A percentile compares a stretch with the other conserved stretches of the same genome.
These are phyloP conservation scores for Solanum paucissectum DNA, from an alignment of 257 asterid species.

Conservation along the genomic window DNA sequence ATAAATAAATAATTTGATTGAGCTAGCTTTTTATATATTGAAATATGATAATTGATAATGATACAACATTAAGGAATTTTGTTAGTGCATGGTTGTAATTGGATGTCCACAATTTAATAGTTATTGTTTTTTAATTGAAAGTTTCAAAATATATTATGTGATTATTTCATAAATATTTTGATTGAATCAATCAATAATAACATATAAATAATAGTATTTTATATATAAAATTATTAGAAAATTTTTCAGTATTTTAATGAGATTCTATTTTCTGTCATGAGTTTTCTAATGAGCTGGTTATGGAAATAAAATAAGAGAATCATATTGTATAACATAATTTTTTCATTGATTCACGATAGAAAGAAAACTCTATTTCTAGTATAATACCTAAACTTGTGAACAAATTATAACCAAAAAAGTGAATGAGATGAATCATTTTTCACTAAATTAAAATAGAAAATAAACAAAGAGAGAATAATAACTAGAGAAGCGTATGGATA, in stretches of 20 bases:
- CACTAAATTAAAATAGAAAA: neutral
- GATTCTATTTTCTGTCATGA: neutral
- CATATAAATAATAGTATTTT: too few species aligned
- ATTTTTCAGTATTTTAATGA: too few species aligned
- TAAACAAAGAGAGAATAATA: neutral
- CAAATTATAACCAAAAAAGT: neutral
- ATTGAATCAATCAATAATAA: too few species aligned
- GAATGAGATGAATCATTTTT: slow-evolving; percentile 4
- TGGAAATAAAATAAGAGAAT: neutral
- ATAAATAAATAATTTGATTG: neutral
- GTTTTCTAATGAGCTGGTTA: neutral
- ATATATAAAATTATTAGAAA: too few species aligned
- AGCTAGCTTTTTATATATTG: neutral
- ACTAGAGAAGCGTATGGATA: slow-evolving; percentile 12
- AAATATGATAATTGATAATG: neutral
- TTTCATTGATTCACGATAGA: neutral
- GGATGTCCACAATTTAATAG: neutral
- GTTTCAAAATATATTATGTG: too few species aligned
- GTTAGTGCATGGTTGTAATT: neutral
- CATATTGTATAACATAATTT: too few species aligned
- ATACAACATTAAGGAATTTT: neutral
- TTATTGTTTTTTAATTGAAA: neutral
- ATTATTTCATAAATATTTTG: too few species aligned
- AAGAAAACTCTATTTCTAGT: too few species aligned
- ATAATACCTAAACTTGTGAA: neutral